Percentiles rank a stretch among this genome's conserved stretches.
These are phyloP conservation scores for Monilinia vaccinii-corymbosi DNA, from an alignment of 2,329 filamentous ascomycete species.

Conservation along the genomic window DNA sequence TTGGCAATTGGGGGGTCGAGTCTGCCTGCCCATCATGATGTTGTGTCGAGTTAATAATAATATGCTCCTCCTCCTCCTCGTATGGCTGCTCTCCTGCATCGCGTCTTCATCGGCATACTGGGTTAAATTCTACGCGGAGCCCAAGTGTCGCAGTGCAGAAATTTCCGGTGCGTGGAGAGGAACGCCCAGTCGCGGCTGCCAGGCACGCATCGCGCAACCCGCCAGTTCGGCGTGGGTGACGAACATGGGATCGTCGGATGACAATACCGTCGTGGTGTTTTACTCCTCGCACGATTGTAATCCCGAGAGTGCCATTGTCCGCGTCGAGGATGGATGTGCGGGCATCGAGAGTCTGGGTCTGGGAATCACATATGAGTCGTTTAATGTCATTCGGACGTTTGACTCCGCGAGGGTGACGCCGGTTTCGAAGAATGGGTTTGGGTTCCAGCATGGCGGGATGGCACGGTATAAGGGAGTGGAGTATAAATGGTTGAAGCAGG, in stretches of 20 bases:
- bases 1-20: too few relatives aligned
- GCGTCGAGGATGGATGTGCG: slow-evolving; percentile 2
- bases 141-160: not conserved
- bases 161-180: not conserved
- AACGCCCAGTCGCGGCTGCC: not conserved
- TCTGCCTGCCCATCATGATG: too few relatives aligned
- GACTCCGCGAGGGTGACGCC: not conserved
- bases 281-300: not conserved
- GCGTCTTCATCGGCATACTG: not conserved
- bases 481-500: not conserved
- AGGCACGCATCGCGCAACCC: not conserved
- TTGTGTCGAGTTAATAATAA: not conserved
- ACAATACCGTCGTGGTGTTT: not conserved
- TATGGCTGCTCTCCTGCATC: not conserved
- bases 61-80: too few relatives aligned
- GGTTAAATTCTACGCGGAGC: not conserved
- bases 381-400: not conserved
- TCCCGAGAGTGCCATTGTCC: not conserved
- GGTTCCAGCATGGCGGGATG: not conserved
- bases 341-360: not conserved
- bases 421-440: slow-evolving; percentile 3
- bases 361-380: not conserved
- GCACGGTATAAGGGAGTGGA: not conserved
- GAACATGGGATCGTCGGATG: not conserved
- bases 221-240: not conserved